These are phyloP conservation scores for Dendrostoma leiphaemia DNA, from an alignment of 2,329 filamentous ascomycete genomes.

Conservation along the genomic window DNA sequence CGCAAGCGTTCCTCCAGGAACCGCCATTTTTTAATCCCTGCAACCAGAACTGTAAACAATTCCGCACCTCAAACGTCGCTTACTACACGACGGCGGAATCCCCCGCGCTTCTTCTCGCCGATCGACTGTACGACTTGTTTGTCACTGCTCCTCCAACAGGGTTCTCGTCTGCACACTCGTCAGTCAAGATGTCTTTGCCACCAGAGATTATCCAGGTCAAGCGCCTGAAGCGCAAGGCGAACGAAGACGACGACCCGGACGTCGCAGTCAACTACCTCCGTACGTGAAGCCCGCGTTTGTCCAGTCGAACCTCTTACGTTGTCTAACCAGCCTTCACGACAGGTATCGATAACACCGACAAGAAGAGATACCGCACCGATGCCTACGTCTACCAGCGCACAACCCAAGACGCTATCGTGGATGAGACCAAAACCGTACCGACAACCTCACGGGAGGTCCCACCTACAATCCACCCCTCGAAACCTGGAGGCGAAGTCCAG, in stretches of 20 bases:
- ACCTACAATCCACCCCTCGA: conserved; percentile 50
- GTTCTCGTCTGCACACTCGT: not conserved
- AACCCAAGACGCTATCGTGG: conserved; percentile 27
- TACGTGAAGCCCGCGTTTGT: conserved; percentile 31
- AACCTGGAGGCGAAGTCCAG: conserved; percentile 33
- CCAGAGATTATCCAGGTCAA: conserved; percentile 60
- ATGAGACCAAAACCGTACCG: conserved; percentile 27
- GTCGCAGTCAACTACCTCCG: conserved; percentile 55
- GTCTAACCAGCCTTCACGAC: conserved; percentile 6
- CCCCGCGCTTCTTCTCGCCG: not conserved
- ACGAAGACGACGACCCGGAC: conserved; percentile 33
- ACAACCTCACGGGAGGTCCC: conserved; percentile 22
- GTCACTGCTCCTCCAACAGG: not conserved
- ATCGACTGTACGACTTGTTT: not conserved
- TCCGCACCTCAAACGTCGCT: not conserved
- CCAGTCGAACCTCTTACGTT: too few species aligned
- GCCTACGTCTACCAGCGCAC: conserved; percentile 58
- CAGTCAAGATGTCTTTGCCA: conserved; percentile 50
- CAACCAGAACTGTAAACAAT: not conserved
- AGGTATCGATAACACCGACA: conserved; percentile 49
- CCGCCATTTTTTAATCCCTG: not conserved
- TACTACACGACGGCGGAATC: not conserved
- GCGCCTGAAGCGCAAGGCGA: conserved; percentile 47
- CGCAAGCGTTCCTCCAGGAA: not conserved
- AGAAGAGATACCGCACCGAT: conserved; percentile 52